These are phyloP conservation scores for Saccharomyces uvarum DNA, from an alignment of 1,139 yeast species.

Conservation along the genomic window DNA sequence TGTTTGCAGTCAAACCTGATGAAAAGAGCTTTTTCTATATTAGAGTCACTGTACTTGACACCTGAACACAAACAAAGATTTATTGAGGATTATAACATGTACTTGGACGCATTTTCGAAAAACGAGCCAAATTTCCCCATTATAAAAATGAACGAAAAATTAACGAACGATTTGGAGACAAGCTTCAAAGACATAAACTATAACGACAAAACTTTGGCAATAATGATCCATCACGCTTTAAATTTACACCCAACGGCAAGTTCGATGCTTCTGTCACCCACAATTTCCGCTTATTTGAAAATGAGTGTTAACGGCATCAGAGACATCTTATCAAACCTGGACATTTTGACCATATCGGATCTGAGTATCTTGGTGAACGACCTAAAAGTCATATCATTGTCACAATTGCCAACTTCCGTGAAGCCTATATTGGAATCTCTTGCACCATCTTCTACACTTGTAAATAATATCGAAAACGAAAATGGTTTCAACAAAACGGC, in stretches of 20 bases:
- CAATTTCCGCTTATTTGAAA: slow-evolving; percentile 13
- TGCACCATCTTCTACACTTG: background rate
- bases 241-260: slow-evolving; percentile 6
- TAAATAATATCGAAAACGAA: background rate
- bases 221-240: slow-evolving; percentile 37
- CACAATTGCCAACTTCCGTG: slow-evolving; percentile 24
- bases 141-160: slow-evolving; percentile 19
- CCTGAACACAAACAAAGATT: slow-evolving; percentile 31
- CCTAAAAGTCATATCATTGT: slow-evolving; percentile 11
- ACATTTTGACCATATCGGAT: slow-evolving; percentile 61
- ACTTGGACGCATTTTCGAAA: slow-evolving; percentile 37
- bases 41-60: slow-evolving; percentile 48
- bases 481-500: background rate
- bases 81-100: slow-evolving; percentile 42
- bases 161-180: slow-evolving; percentile 30
- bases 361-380: slow-evolving; percentile 32
- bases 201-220: slow-evolving; percentile 41
- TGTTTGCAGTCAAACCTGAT: slow-evolving; percentile 62
- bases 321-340: slow-evolving; percentile 55
- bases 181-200: slow-evolving; percentile 33
- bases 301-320: slow-evolving; percentile 22
- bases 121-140: slow-evolving; percentile 31
- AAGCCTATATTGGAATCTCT: background rate
- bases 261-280: slow-evolving; percentile 4
- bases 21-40: slow-evolving; percentile 62